Evolutionary conservation across 495 filamentous ascomycete species (phyloP).

Genomic region (Neurospora tetraspora): DNA sequence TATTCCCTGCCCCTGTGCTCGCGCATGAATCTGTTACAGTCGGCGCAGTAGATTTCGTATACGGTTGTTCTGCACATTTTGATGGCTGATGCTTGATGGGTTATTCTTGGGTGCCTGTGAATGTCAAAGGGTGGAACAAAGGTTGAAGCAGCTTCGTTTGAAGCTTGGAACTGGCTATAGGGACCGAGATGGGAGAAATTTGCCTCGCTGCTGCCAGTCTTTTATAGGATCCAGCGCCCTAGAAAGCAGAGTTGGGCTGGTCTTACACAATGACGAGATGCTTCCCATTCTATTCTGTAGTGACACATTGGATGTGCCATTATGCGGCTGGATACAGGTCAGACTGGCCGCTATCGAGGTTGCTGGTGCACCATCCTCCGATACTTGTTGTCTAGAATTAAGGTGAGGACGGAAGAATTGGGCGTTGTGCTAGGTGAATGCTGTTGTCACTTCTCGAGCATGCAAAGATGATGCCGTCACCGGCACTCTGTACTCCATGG

Average conservation of each 20-base stretch:
- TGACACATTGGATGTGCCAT: not conserved
- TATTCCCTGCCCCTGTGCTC: not conserved
- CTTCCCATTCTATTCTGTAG: not conserved
- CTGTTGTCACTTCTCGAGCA: no score
- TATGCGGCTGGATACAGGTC: not conserved
- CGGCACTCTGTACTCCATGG: no score
- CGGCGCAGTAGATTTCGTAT: not conserved
- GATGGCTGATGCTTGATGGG: not conserved
- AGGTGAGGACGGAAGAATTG: not conserved
- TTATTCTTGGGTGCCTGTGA: not conserved
- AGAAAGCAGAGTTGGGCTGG: not conserved
- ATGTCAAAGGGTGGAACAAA: not conserved
- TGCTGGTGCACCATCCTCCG: not conserved
- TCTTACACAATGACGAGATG: not conserved
- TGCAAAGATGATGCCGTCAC: no score
- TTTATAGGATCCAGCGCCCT: not conserved
- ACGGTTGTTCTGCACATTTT: not conserved
- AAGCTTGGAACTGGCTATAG: not conserved
- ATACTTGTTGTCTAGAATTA: not conserved
- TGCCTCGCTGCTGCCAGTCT: not conserved
- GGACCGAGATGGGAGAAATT: not conserved
- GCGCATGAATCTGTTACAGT: not conserved
- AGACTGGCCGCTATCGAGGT: not conserved
- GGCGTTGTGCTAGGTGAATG: no score
- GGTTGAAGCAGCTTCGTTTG: not conserved